phyloP scores from a whole-genome alignment of 345 rosid species.

The Pistacia integerrima region DNA sequence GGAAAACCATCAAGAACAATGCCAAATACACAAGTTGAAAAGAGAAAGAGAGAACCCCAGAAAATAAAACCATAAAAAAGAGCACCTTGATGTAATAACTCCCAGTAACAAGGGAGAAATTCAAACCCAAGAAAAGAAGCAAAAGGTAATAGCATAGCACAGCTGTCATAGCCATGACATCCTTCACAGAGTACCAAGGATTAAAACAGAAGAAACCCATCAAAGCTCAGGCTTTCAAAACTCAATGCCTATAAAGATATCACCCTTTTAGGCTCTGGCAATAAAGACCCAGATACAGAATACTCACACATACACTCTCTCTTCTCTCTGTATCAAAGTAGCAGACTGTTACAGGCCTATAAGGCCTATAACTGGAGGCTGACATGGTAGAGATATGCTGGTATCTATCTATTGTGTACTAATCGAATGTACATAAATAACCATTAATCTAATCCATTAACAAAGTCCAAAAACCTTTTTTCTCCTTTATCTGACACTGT shows the following conservation, averaged over 20 bases:
- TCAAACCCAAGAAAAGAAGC: constrained; percentile 36
- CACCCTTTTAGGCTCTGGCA: constrained; percentile 30
- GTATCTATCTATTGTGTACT: constrained; percentile 29
- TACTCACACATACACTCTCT: constrained; percentile 1
- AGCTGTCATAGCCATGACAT: constrained; percentile 56
- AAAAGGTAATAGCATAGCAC: constrained; percentile 24
- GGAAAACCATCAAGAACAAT: constrained; percentile 13
- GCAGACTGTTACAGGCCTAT: constrained; percentile 38
- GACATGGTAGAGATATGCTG: constrained; percentile 52
- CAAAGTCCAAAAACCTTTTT: constrained; percentile 14
- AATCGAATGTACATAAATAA: neutral
- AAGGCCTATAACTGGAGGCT: constrained; percentile 31
- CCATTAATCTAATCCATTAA: neutral
- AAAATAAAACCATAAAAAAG: no score
- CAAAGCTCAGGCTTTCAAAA: constrained; percentile 30
- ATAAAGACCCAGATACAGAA: constrained; percentile 31
- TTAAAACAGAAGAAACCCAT: constrained; percentile 43
- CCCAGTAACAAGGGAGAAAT: constrained; percentile 39
- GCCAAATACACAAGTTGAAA: constrained; percentile 6
- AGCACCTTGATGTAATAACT: constrained; percentile 35
- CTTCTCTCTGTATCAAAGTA: constrained; percentile 12
- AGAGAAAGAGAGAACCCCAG: constrained; percentile 24
- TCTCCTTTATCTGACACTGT: constrained; percentile 29
- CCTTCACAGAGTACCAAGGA: constrained; percentile 30
- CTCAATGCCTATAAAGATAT: constrained; percentile 20